Base-by-base conservation (phyloP, 78 protist species). In the Tieghemostelium lacteum region DNA sequence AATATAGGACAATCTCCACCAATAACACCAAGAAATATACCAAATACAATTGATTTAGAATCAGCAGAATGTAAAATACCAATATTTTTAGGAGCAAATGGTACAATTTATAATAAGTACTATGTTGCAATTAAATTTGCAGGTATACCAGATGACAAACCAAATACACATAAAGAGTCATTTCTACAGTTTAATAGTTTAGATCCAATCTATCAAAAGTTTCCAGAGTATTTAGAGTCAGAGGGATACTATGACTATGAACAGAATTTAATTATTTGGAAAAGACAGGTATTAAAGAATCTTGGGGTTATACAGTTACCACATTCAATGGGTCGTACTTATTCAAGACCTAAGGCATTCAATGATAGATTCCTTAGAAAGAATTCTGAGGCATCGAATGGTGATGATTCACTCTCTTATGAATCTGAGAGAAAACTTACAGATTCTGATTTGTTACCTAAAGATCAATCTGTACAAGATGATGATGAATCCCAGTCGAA, bases 361-460 rank as follows among this genome's bases (percentile, higher is more conserved):
- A 36, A 52, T 6, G 78, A 63, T 40, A 52, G 70, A 10, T 49
- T 57, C 45, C 66, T 66, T 34, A 69, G 91, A 55, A 83, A 83
- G 78, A 83, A 83, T 36, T 83, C 91, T 42, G 91, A 83, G 34
- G 91, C 91, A 39, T 66, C 76, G 20, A 83, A 83, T 37, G n/a
- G n/a, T n/a, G 91, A 83, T 6, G 91, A 83, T 45, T 83, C 91
- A n/a, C 58, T 83, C 78, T 55, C 71, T 0, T 78, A 33, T 28
- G 88, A 78, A 0, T 17, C 64, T 2, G 86, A 75, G 33, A 63
- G 86, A 40, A 78, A 78, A 55, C 10, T 66, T 8, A 64, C 74
- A 55, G 78, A 66, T 28, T 69, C 76, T 16, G 91, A 83, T 31
- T 52, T 65, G n/a, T 40, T 40, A 19, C 64, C 49, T 4, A 37